Conservation (phyloP, 2,329 filamentous ascomycete genomes). For the Penicillium brevicompactum region DNA sequence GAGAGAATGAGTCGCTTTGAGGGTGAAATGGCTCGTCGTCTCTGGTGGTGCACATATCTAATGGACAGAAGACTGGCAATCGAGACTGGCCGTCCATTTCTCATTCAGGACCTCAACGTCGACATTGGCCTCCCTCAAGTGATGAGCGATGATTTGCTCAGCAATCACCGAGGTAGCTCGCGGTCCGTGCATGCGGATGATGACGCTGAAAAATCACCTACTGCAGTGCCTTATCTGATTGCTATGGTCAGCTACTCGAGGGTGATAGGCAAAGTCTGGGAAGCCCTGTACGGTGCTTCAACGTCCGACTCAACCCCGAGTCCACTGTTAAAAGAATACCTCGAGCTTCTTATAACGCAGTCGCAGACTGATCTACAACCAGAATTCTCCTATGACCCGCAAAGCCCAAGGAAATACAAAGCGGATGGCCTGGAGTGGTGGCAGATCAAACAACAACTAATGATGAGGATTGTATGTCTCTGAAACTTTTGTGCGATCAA, state of each 20-base stretch:
- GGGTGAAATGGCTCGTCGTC: constrained; percentile 28
- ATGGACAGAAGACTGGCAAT: constrained; percentile 28
- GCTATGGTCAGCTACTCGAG: constrained; percentile 25
- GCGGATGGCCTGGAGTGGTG: constrained; percentile 13
- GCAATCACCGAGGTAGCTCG: neutral
- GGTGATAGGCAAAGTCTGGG: constrained; percentile 26
- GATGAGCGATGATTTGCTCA: constrained; percentile 21
- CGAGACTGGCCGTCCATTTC: constrained; percentile 29
- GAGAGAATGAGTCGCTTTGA: constrained; percentile 14
- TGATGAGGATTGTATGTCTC: constrained; percentile 26
- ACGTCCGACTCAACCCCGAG: constrained; percentile 15
- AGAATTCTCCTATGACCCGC: constrained; percentile 17
- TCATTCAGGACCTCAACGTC: constrained; percentile 29
- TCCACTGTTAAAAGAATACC: constrained; percentile 17
- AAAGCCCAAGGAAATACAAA: neutral
- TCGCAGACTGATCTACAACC: constrained; percentile 16
- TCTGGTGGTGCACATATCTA: constrained; percentile 34
- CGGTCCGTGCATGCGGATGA: neutral
- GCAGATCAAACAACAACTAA: constrained; percentile 21
- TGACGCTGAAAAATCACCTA: neutral
- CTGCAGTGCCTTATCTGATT: constrained; percentile 19
- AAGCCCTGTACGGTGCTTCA: constrained; percentile 21
- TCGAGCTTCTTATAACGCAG: constrained; percentile 17
- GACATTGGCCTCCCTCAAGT: constrained; percentile 21
- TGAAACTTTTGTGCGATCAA: neutral